Conservation (phyloP, 805 yeast species). For the Jamesozyma rosinii region DNA sequence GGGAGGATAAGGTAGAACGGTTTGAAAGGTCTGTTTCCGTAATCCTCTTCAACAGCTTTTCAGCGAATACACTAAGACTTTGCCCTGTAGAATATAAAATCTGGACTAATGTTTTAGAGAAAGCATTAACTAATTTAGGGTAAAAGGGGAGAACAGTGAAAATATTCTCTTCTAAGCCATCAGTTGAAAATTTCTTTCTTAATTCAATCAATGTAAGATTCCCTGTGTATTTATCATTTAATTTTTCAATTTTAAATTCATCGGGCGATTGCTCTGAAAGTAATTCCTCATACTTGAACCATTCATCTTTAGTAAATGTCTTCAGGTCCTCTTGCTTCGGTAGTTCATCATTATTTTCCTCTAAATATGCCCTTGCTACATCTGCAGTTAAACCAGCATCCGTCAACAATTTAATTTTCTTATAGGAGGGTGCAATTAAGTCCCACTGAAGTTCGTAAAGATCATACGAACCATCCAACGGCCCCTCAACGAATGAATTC, state of each 20-base stretch:
- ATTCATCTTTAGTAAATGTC: conserved; percentile 26
- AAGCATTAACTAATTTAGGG: conserved; percentile 32
- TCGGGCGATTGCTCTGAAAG: background rate
- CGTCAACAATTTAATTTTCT: conserved; percentile 17
- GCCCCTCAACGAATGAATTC: conserved; percentile 33
- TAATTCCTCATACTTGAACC: conserved; percentile 20
- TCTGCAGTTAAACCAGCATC: conserved; percentile 27
- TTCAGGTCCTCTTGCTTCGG: conserved; percentile 15
- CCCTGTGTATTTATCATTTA: background rate
- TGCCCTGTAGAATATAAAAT: conserved; percentile 28
- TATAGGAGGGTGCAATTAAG: conserved; percentile 19
- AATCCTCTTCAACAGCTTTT: conserved; percentile 32
- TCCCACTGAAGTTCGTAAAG: conserved; percentile 26
- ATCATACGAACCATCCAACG: conserved; percentile 8
- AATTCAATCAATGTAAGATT: conserved; percentile 27
- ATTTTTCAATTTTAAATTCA: background rate
- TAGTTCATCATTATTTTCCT: conserved; percentile 29
- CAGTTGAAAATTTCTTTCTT: conserved; percentile 30
- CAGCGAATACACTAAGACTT: conserved; percentile 30
- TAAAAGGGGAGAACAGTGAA: conserved; percentile 36
- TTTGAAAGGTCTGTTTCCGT: conserved; percentile 31
- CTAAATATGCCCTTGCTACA: conserved; percentile 25
- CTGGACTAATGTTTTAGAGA: conserved; percentile 36
- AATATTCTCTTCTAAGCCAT: conserved; percentile 34
- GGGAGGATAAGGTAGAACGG: conserved; percentile 30